Evolutionary conservation across 106 monocot genomes (phyloP), one percentile per base, ranked within the genome.

Genomic region (Dioscorea zingiberensis): DNA sequence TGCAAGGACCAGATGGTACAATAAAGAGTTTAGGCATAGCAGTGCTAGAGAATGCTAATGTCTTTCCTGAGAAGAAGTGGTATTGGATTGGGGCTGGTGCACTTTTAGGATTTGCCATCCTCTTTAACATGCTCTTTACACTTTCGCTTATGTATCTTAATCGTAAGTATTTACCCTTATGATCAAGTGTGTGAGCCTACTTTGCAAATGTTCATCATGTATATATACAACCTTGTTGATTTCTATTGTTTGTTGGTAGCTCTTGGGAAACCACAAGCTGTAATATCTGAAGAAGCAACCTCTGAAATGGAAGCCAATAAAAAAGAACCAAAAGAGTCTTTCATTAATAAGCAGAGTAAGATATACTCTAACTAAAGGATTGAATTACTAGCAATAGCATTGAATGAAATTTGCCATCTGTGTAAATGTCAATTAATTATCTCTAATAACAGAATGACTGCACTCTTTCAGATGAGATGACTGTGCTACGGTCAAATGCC

Each of bases 81-180:
- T 97, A 69, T 48, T 97, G 95, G 95, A 91, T 91, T 30, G 85
- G 91, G 58, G 81, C 71, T 44, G 81, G 46, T 26, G 91, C 74
- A 15, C 80, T 97, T 44, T 27, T 97, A 0, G 88, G 91, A 9
- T 91, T 83, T 68, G 69, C 76, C 45, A 67, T 97, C 51, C 66
- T 97, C 69, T 97, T 97, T 74, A 97, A 97, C 61, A 71, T 81
- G 24, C 55, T 91, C 29, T 97, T 91, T 76, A 97, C 91, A 10
- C 55, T 97, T 13, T 76, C 85, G 16, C 95, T 97, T 47, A 79
- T 72, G 73, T 85, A 76, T 68, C 85, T 97, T 44, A 85, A 81
- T 57, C 85, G 95, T 97, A 86, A 83, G 95, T 75, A n/a, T 6
- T 14, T 21, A 56, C 27, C 17, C 30, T 15, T 32, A n/a, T n/a